Base-by-base conservation (phyloP, 192 early-diverging fungal genomes). In the Martensiomyces pterosporus region DNA sequence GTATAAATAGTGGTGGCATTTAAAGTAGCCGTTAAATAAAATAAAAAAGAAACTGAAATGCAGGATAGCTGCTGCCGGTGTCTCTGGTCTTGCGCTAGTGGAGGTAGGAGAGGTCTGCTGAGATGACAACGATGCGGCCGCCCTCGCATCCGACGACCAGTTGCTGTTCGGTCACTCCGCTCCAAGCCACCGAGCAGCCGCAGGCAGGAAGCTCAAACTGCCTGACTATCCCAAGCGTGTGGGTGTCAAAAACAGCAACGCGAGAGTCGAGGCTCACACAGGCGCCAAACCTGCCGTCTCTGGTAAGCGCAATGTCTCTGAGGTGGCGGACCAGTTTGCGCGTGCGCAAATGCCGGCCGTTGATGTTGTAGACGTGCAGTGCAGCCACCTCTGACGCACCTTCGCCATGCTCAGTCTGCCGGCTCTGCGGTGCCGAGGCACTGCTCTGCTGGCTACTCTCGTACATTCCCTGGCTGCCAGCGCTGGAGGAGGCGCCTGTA, bases 201-300 rank as follows among this genome's bases (percentile, higher is more conserved):
- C 66, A 54, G 12, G 59, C 47, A 4, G 66, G 66, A 19, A 69
- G 66, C 47, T 69, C 66, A 44, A 69, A 69, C 50, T 69, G 66
- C 15, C 66, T 57, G 15, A 69, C 59, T 5, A 69, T 36, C 16
- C 59, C 47, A 6, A 69, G 41, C 5, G 66, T 54, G 21, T 50
- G 40, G 4, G 49, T 47, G 32, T 62, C 59, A 32, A 69, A 69
- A 0, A 69, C 46, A 9, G 66, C 66, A 40, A 69, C 66, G 6
- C 59, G 66, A 44, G 66, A 57, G 36, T 69, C 60, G 5, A 24
- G 24, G 55, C 58, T 69, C n/a, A 69, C 66, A 17, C 53, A 61
- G 5, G 49, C 66, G 16, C 66, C 66, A 40, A 36, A 69, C 15
- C 13, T 46, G 34, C 66, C 66, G 37, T 69, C 66, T 13, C 16